These are phyloP conservation scores for Monosporozyma servazzii DNA, from an alignment of 805 yeast genomes.

Conservation along the genomic window DNA sequence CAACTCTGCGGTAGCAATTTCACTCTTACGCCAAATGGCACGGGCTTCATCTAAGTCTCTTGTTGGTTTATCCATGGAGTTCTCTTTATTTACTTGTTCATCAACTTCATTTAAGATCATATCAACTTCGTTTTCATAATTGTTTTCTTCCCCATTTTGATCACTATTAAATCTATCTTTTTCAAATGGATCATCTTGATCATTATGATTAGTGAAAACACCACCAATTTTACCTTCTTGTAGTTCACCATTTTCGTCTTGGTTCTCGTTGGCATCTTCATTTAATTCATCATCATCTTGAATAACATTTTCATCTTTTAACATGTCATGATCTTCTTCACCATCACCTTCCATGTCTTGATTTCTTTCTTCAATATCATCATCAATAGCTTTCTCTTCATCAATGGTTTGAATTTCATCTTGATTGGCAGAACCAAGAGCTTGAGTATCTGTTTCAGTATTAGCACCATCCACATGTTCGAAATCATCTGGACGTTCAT, in stretches of 20 bases:
- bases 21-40: slow-evolving; percentile 74
- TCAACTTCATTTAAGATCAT: slow-evolving; percentile 29
- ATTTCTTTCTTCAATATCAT: slow-evolving; percentile 39
- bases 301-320: slow-evolving; percentile 25
- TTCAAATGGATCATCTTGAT: slow-evolving; percentile 4
- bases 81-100: slow-evolving; percentile 25
- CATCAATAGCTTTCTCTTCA: slow-evolving; percentile 76
- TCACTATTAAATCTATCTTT: slow-evolving; percentile 4
- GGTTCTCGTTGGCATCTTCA: slow-evolving; percentile 23
- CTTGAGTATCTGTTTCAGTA: slow-evolving; percentile 76
- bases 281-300: slow-evolving; percentile 22
- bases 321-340: slow-evolving; percentile 28
- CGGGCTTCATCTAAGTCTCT: slow-evolving; percentile 58
- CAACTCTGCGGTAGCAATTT: slow-evolving; percentile 75
- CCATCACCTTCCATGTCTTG: slow-evolving; percentile 43
- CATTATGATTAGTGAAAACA: slow-evolving; percentile 43
- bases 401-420: slow-evolving; percentile 72
- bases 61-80: slow-evolving; percentile 32
- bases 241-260: slow-evolving; percentile 16
- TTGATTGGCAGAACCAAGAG: slow-evolving; percentile 78
- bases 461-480: slow-evolving; percentile 77
- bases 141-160: slow-evolving; percentile 13
- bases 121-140: slow-evolving; percentile 25
- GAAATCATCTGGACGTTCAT: slow-evolving; percentile 74
- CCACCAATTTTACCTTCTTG: slow-evolving; percentile 36